Conservation (phyloP, 306 rosid species). For the Lupinus albus region DNA sequence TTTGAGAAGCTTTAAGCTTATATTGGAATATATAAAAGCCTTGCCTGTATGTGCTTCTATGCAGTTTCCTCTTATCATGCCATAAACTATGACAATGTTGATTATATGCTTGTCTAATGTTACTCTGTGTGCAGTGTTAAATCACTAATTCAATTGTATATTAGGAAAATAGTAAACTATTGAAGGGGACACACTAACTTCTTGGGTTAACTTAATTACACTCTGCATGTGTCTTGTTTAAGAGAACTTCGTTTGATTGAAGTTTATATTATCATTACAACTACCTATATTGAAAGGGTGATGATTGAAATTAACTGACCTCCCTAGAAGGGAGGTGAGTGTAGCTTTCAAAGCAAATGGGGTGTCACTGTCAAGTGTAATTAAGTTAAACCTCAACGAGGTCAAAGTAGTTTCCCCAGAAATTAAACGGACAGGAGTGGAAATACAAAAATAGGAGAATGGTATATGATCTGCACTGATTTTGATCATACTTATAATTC, state of each 20-base stretch:
- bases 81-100: slow-evolving; percentile 19
- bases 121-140: slow-evolving; percentile 7
- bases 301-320: too few relatives aligned
- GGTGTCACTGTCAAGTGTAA: too few relatives aligned
- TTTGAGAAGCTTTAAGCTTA: slow-evolving; percentile 87
- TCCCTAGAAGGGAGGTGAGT: too few relatives aligned
- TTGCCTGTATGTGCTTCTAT: slow-evolving; percentile 70
- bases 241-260: too few relatives aligned
- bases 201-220: too few relatives aligned
- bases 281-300: too few relatives aligned
- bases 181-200: too few relatives aligned
- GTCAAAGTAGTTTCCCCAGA: too few relatives aligned
- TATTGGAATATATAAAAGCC: slow-evolving; percentile 91
- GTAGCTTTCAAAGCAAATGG: too few relatives aligned
- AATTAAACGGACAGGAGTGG: not conserved
- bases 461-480: slow-evolving; percentile 16
- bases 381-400: too few relatives aligned
- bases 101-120: slow-evolving; percentile 25
- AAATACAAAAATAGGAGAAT: not conserved
- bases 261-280: too few relatives aligned
- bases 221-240: too few relatives aligned
- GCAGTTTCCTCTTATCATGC: slow-evolving; percentile 14
- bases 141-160: not conserved
- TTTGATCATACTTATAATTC: slow-evolving; percentile 22
- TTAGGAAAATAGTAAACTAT: not conserved